Evolutionary conservation across 2,329 filamentous ascomycete genomes (phyloP).

Genomic region (Stemphylium beticola): DNA sequence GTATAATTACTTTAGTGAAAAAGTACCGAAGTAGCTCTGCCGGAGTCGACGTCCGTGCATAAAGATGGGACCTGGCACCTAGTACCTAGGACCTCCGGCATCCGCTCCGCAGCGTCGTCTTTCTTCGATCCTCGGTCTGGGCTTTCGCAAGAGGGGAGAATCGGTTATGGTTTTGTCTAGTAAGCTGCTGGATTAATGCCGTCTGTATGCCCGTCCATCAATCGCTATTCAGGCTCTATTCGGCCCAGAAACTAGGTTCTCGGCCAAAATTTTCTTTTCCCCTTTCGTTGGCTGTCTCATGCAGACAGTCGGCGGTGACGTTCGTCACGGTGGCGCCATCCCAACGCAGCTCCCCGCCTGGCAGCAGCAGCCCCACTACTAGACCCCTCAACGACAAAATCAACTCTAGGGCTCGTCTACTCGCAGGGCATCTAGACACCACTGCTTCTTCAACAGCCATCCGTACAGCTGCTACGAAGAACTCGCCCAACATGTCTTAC

Average conservation of each 20-base stretch:
- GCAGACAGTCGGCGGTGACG: constrained; percentile 45
- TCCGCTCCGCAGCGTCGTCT: constrained; percentile 8
- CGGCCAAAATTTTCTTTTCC: constrained; percentile 26
- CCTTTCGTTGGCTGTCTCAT: constrained; percentile 37
- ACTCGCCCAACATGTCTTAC: constrained; percentile 66
- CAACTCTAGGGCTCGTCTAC: constrained; percentile 47
- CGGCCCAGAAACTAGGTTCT: constrained; percentile 26
- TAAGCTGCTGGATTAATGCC: constrained; percentile 13
- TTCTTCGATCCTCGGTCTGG: constrained; percentile 37
- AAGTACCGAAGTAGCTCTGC: neutral
- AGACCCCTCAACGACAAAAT: constrained; percentile 49
- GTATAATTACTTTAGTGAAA: neutral
- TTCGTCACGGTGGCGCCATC: constrained; percentile 49
- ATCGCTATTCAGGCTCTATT: constrained; percentile 31
- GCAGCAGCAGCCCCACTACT: constrained; percentile 46
- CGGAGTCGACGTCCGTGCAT: constrained; percentile 18
- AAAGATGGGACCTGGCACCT: constrained; percentile 7
- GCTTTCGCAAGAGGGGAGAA: constrained; percentile 16
- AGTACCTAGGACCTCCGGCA: neutral
- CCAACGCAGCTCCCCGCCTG: constrained; percentile 42
- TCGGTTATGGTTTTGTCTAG: constrained; percentile 25
- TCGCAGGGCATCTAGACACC: constrained; percentile 50
- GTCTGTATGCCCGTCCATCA: constrained; percentile 34
- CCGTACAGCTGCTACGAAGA: constrained; percentile 12
- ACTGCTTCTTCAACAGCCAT: constrained; percentile 29